Evolutionary conservation across 768 basidiomycete genomes (phyloP).

Genomic region (Phylloporus arenicola): DNA sequence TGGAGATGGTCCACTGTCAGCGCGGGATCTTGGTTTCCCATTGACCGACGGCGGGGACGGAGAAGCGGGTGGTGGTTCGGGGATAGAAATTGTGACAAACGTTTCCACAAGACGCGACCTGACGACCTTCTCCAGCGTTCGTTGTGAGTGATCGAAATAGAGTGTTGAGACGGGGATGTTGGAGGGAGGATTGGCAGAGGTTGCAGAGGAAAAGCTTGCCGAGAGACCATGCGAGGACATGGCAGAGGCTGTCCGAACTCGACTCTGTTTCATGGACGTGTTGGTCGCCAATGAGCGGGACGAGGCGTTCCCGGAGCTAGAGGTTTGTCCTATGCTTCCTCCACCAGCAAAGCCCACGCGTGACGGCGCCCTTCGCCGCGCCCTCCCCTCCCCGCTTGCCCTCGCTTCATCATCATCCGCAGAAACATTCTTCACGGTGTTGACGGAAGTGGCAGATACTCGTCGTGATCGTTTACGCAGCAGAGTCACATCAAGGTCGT

Average conservation of each 20-base stretch:
- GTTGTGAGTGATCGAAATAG: conserved; percentile 60
- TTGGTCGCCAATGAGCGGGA: conserved; percentile 16
- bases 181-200: conserved; percentile 5
- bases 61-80: conserved; percentile 20
- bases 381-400: conserved; percentile 28
- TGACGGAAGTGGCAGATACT: conserved; percentile 54
- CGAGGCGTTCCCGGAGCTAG: conserved; percentile 6
- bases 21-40: conserved; percentile 17
- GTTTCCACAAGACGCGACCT: conserved; percentile 73
- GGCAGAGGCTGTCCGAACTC: conserved; percentile 49
- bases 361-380: conserved; percentile 43
- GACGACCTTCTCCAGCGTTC: conserved; percentile 63
- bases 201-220: conserved; percentile 6
- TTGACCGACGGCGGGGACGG: conserved; percentile 26
- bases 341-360: conserved; percentile 36
- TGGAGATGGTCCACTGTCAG: conserved; percentile 25
- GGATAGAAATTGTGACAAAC: conserved; percentile 56
- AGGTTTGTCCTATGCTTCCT: conserved; percentile 9
- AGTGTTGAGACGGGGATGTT: conserved; percentile 27
- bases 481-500: conserved; percentile 64
- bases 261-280: conserved; percentile 28
- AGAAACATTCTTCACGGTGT: conserved; percentile 41
- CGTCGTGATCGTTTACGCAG: conserved; percentile 55
- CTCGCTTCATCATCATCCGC: conserved; percentile 40
- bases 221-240: conserved; percentile 37